Conservation (phyloP, 805 yeast genomes). For the Candida orba region DNA sequence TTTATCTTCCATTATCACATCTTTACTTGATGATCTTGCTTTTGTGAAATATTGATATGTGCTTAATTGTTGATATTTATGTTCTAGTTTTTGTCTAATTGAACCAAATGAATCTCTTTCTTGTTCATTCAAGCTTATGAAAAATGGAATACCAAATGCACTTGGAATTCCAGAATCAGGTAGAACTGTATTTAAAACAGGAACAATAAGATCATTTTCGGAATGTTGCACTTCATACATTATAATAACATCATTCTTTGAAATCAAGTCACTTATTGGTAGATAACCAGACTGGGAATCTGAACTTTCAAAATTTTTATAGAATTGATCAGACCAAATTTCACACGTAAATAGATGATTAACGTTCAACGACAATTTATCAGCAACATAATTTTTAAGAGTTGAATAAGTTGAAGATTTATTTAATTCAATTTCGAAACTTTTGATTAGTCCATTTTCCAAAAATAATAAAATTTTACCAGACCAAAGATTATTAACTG, state of each 20-base stretch:
- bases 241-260: conserved; percentile 53
- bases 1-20: conserved; percentile 22
- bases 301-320: conserved; percentile 59
- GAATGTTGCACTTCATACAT: conserved; percentile 47
- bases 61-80: conserved; percentile 39
- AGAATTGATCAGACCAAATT: conserved; percentile 60
- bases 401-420: conserved; percentile 59
- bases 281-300: conserved; percentile 44
- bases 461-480: conserved; percentile 58
- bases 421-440: conserved; percentile 64
- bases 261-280: conserved; percentile 62
- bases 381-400: conserved; percentile 53
- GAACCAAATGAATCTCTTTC: conserved; percentile 51
- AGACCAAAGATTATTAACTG: conserved; percentile 67
- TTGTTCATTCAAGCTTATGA: conserved; percentile 45
- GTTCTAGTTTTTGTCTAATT: conserved; percentile 51
- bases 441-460: conserved; percentile 40
- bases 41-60: conserved; percentile 33
- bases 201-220: conserved; percentile 47
- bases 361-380: conserved; percentile 32
- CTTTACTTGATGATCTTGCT: conserved; percentile 12
- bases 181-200: conserved; percentile 45
- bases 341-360: conserved; percentile 45
- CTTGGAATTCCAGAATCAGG: conserved; percentile 35
- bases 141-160: conserved; percentile 72